Evolutionary conservation across 2,329 filamentous ascomycete species (phyloP).

Genomic region (Atkinsonella texensis): DNA sequence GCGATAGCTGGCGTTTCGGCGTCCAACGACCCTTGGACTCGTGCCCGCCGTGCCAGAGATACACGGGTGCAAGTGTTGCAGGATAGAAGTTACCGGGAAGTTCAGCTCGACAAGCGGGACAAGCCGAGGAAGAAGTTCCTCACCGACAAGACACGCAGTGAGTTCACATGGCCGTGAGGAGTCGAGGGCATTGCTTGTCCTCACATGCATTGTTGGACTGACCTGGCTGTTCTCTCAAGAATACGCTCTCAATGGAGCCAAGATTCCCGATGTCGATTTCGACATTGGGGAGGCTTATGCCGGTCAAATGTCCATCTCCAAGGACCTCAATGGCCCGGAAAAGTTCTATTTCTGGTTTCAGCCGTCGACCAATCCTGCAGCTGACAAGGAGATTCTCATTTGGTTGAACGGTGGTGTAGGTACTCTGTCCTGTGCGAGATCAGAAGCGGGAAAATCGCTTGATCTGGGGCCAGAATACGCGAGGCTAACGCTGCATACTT

Average conservation of each 20-base stretch:
- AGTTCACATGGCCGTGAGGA: not conserved
- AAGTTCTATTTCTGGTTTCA: slow-evolving; percentile 43
- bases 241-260: slow-evolving; percentile 47
- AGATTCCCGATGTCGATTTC: slow-evolving; percentile 51
- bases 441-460: no score
- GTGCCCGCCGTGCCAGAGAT: not conserved
- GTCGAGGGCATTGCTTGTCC: not conserved
- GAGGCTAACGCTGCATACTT: not conserved
- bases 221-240: slow-evolving; percentile 18
- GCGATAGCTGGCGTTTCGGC: slow-evolving; percentile 1
- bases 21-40: not conserved
- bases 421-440: not conserved
- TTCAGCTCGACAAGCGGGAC: slow-evolving; percentile 3
- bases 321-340: slow-evolving; percentile 23
- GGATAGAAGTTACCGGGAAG: not conserved
- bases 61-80: not conserved
- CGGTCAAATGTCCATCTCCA: slow-evolving; percentile 40
- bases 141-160: slow-evolving; percentile 7
- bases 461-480: no score
- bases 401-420: slow-evolving; percentile 45
- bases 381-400: slow-evolving; percentile 47
- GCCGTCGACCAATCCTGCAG: slow-evolving; percentile 30
- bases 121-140: slow-evolving; percentile 2
- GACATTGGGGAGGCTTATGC: slow-evolving; percentile 49
- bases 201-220: not conserved